Evolutionary conservation across 352 stramenopile species (phyloP), one percentile per base, ranked within the genome.

Genomic region (Peronospora destructor): DNA sequence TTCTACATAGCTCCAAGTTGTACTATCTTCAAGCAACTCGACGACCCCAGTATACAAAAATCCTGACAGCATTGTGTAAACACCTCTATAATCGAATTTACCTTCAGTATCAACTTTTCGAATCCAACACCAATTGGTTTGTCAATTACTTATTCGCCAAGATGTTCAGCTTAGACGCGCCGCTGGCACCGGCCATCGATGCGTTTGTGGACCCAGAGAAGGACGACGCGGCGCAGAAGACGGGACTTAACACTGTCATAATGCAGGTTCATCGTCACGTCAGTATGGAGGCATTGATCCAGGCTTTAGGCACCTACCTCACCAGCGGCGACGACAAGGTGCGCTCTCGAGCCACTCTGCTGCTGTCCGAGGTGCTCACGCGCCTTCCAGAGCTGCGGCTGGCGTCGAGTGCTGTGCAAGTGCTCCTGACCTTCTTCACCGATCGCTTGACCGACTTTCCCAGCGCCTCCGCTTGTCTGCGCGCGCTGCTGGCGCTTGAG

Each of bases 121-220:
- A 32, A 32, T 12, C 10, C 28, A 9, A 11, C 26, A 9, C 26
- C 30, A n/a, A 34, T 34, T 34, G 11, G 11, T 34, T 34, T 6
- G 12, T 36, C 30, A 36, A 6, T 36, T 12, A 16, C n/a, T n/a
- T n/a, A n/a, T n/a, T n/a, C n/a, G n/a, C n/a, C 7, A 34, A 26
- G n/a, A 91, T 94, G 83, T 94, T 94, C 64, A 84, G 61, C 53
- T 71, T 94, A 16, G 84, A 94, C 50, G 78, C 81, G 39, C 84
- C 84, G 53, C 68, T 94, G 32, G 75, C 76, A 60, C 81, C 84
- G 26, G 80, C 84, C 41, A 90, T 94, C 60, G 76, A 89, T 47
- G 81, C 76, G 60, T 94, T 91, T 59, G 77, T 91, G 50, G 66
- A 91, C 66, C 81, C 83, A 3, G 81, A 91, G 61, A 88, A 87